Evolutionary conservation across 495 filamentous ascomycete species (phyloP), one percentile per base, ranked within the genome.

Genomic region (Podospora pseudoanserina): DNA sequence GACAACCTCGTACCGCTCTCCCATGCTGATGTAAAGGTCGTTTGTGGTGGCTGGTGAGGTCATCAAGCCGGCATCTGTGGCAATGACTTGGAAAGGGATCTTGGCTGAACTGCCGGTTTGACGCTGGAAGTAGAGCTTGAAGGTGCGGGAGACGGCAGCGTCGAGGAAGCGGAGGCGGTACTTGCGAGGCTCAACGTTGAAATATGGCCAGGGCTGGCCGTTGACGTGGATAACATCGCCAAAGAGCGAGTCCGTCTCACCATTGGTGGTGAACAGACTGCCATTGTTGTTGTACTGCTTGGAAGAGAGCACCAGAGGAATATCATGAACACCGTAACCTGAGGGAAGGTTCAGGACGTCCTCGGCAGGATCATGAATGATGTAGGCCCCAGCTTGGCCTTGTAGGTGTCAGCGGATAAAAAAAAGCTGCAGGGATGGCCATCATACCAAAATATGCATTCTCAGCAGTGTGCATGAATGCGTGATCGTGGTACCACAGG

Each of bases 401-500:
- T 20, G 4, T 19, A 13, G 3, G 55, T 58, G 55, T 20, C 23
- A 58, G n/a, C 18, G 18, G 5, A 57, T 20, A 19, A 11, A 20
- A 13, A 0, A 19, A 58, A 3, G n/a, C 6, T 15, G 13, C n/a
- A 58, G 18, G 6, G 55, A 20, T 19, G 18, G 55, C 3, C 2
- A 18, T 28, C 58, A 6, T n/a, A 66, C 67, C 83, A 63, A 78
- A 84, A 66, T 85, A 86, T 23, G 83, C 84, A 68, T 87, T 86
- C 53, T 81, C 78, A 19, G 85, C 83, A 9, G 83, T 84, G 2
- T 74, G 70, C 23, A 70, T 70, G 30, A 79, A 67, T 44, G 83
- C 83, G 67, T 87, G 85, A 69, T 86, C 86, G 64, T 87, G 86
- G 68, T 87, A 87, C 86, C 86, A 88, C n/a, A 85, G 71, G 4